Conservation (phyloP, 75 land plant genomes). For the Cunninghamia lanceolata region DNA sequence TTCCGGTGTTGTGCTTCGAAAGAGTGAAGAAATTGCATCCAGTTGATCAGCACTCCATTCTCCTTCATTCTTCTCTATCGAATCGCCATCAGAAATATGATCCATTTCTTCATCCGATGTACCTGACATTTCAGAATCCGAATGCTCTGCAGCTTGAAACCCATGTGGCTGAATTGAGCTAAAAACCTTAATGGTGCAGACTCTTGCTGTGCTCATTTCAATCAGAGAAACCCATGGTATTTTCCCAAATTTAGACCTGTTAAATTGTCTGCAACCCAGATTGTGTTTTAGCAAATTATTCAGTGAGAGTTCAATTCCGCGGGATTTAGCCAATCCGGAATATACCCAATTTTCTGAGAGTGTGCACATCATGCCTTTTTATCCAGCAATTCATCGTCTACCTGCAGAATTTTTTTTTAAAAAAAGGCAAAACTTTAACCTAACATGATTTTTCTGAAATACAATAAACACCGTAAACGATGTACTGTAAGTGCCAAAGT, state of each 20-base stretch:
- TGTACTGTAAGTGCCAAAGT: too few relatives aligned
- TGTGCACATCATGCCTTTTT: background rate
- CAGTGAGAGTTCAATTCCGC: background rate
- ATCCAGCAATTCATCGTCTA: too few relatives aligned
- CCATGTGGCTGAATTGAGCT: background rate
- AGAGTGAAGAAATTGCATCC: slow-evolving; percentile 59
- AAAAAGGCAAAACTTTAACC: too few relatives aligned
- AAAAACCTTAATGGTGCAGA: background rate
- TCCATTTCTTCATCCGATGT: background rate
- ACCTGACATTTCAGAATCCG: background rate
- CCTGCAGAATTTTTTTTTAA: too few relatives aligned
- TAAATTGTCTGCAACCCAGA: background rate
- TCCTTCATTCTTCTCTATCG: background rate
- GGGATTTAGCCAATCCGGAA: background rate
- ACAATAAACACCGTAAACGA: too few relatives aligned
- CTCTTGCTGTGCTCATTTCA: background rate
- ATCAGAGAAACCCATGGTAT: background rate
- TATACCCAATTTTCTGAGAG: background rate
- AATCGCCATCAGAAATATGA: background rate
- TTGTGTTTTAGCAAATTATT: background rate
- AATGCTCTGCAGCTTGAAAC: background rate
- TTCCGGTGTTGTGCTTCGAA: slow-evolving; percentile 37
- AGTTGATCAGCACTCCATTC: slow-evolving; percentile 54
- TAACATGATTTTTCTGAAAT: too few relatives aligned
- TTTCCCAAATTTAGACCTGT: background rate